Evolutionary conservation across 2,329 filamentous ascomycete species (phyloP), one percentile per base, ranked within the genome.

Genomic region (Phaeosphaeria sp.): DNA sequence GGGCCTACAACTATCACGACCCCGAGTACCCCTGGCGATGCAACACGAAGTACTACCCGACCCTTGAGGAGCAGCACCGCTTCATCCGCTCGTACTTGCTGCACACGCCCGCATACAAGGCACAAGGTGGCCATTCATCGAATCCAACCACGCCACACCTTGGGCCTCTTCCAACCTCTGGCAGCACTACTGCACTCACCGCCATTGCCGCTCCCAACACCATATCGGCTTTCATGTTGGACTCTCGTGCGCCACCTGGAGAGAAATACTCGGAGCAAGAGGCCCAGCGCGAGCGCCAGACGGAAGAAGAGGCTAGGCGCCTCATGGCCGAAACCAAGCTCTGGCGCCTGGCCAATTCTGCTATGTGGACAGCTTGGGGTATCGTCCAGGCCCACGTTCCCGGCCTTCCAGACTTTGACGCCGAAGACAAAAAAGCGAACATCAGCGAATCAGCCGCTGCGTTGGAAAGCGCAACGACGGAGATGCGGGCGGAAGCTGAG

Each of bases 1-100:
- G 95, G 95, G 91, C 92, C 68, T 98, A 98, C 83, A 94, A 99
- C 78, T 99, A 99, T 78, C 93, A 97, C 74, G 89, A 95, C 73
- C 78, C 86, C 2, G 80, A 82, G 25, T 79, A 79, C 30, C 82
- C 92, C 0, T 87, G 87, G 80, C 86, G 83, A 24, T 94, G 91
- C 82, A 87, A 89, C 69, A 85, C 85, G 5, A 79, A 81, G 52
- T 78, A 80, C 52, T 99, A 97, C 77, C 95, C 95, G 0, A 92
- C 83, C 0, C 79, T 83, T 0, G 91, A 93, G 55, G 90, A 97
- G 76, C 95, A 97, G 74, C 85, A 86, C 59, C 90, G 90, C 36
- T 97, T 97, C 77, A 84, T 99, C 69, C 87, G 88, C 50, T 89
- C 93, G 8, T 99, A 99, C 70, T 86, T 98, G 51, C 87, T 89